These are phyloP conservation scores for Ceratocystis ficicola DNA, from an alignment of 2,329 filamentous ascomycete species.

Conservation along the genomic window DNA sequence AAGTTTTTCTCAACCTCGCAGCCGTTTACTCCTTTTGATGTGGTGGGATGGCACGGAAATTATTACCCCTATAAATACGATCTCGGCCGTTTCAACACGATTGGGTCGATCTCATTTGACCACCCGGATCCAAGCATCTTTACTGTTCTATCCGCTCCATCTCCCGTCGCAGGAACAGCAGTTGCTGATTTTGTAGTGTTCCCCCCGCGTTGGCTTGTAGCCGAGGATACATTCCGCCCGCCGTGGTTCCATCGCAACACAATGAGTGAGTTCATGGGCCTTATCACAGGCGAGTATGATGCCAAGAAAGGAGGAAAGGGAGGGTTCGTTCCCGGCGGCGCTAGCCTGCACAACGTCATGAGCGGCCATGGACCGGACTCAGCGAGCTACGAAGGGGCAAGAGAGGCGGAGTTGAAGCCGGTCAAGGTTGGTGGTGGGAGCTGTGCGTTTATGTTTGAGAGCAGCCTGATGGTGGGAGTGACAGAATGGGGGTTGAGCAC, in stretches of 20 bases:
- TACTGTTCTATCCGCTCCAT: constrained; percentile 55
- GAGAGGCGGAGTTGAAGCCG: constrained; percentile 42
- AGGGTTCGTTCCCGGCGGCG: constrained; percentile 48
- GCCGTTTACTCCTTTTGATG: constrained; percentile 61
- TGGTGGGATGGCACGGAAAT: constrained; percentile 69
- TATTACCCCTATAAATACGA: constrained; percentile 78
- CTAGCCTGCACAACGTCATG: constrained; percentile 58
- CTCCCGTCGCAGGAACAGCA: constrained; percentile 49
- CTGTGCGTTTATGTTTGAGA: constrained; percentile 60
- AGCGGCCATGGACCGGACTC: constrained; percentile 53
- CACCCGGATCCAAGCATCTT: constrained; percentile 71
- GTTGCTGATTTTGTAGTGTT: constrained; percentile 63
- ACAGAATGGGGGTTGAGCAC: constrained; percentile 55
- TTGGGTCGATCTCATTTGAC: constrained; percentile 61
- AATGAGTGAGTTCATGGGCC: constrained; percentile 53
- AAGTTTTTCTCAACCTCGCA: constrained; percentile 54
- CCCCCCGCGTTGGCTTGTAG: constrained; percentile 58
- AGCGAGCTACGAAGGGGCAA: constrained; percentile 44
- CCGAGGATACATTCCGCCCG: constrained; percentile 56
- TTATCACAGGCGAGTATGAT: constrained; percentile 48
- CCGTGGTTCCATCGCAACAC: constrained; percentile 63
- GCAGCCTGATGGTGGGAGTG: constrained; percentile 56
- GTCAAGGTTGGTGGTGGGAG: constrained; percentile 47
- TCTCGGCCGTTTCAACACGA: constrained; percentile 61
- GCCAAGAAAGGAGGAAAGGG: constrained; percentile 44